These are phyloP conservation scores for Colletotrichum plurivorum DNA, from an alignment of 2,329 filamentous ascomycete species.

Conservation along the genomic window DNA sequence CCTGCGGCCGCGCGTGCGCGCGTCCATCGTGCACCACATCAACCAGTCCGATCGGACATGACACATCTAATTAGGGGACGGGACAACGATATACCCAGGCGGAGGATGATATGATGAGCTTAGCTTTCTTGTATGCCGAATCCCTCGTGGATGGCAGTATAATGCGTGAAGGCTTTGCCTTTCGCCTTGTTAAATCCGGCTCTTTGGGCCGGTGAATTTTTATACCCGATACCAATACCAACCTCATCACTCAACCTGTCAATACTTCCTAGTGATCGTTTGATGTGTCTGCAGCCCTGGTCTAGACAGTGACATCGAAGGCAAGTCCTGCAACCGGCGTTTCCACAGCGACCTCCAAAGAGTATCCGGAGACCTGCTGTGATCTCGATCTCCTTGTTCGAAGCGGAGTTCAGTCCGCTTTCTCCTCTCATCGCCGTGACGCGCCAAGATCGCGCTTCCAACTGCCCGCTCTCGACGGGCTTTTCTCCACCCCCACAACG, in stretches of 20 bases:
- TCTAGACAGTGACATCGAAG: no score
- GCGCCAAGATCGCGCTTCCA: constrained; percentile 32
- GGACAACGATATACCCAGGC: constrained; percentile 27
- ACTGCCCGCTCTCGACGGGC: constrained; percentile 4
- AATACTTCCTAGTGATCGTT: neutral
- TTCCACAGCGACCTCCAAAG: no score
- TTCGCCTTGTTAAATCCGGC: neutral
- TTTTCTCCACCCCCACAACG: constrained; percentile 1
- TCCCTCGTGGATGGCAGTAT: neutral
- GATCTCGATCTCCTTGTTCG: constrained; percentile 2
- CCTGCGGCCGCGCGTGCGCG: no score
- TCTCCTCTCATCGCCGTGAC: neutral
- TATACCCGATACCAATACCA: constrained; percentile 8
- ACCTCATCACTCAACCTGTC: neutral
- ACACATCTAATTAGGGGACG: neutral
- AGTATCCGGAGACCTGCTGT: no score
- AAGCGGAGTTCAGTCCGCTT: neutral
- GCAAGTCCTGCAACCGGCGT: no score
- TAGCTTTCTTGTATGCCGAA: constrained; percentile 12
- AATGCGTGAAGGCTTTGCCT: neutral
- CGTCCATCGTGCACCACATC: no score
- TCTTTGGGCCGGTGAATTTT: neutral
- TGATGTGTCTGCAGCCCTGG: no score
- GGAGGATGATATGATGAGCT: constrained; percentile 24
- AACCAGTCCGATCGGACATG: neutral